A percentile compares a stretch with the other conserved stretches of the same genome.
Conservation (phyloP, 768 basidiomycete species). For the Lactarius indigo region DNA sequence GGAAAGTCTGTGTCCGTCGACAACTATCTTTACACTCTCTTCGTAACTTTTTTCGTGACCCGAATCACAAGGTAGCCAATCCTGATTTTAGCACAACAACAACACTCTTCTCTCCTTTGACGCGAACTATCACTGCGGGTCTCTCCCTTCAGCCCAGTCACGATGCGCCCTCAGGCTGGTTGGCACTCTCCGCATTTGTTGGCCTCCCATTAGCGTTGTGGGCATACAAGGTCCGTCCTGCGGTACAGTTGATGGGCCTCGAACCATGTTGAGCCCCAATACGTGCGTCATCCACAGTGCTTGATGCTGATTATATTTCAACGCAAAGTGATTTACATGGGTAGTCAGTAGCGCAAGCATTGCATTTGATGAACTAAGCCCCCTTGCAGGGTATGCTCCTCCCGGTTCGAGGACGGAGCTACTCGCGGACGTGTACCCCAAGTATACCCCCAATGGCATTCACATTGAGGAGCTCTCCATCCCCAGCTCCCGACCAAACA, state of each 20-base stretch:
- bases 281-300: slow-evolving; percentile 34
- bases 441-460: slow-evolving; percentile 28
- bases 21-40: background rate
- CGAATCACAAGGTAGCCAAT: background rate
- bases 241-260: background rate
- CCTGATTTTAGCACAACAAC: no score
- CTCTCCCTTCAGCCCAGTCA: slow-evolving; percentile 18
- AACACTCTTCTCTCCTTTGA: background rate
- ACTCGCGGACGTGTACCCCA: slow-evolving; percentile 28
- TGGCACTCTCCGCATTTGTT: slow-evolving; percentile 18
- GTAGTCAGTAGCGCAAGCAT: slow-evolving; percentile 21
- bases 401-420: slow-evolving; percentile 38
- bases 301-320: slow-evolving; percentile 47
- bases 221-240: slow-evolving; percentile 24
- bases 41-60: background rate
- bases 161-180: slow-evolving; percentile 17
- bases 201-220: slow-evolving; percentile 24
- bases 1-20: background rate
- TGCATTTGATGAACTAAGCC: background rate
- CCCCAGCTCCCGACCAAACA: slow-evolving; percentile 20
- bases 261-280: background rate
- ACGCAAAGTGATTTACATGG: slow-evolving; percentile 50
- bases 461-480: slow-evolving; percentile 32
- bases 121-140: background rate
- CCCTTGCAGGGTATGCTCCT: slow-evolving; percentile 37